Evolutionary conservation across 192 early-diverging fungal genomes (phyloP).

Genomic region (Linnemannia hyalina): DNA sequence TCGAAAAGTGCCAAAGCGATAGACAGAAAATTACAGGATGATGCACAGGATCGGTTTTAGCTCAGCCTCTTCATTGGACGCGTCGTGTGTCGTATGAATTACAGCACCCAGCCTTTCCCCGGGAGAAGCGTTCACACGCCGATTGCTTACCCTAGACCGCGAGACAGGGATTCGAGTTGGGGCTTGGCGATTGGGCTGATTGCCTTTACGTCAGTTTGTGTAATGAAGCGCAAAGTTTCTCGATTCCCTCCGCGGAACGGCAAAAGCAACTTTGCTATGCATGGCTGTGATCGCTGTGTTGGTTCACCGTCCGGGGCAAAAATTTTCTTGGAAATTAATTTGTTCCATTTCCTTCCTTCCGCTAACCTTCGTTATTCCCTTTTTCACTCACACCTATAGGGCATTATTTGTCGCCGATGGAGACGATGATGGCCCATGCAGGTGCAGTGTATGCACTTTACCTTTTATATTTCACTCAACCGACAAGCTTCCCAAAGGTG

Average conservation of each 20-base stretch:
- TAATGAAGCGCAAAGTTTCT: too few species aligned
- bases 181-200: too few species aligned
- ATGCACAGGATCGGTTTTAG: neutral
- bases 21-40: neutral
- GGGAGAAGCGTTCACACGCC: neutral
- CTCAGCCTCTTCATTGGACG: neutral
- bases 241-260: too few species aligned
- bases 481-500: constrained; percentile 3
- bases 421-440: neutral
- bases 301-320: too few species aligned
- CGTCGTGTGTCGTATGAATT: neutral
- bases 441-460: constrained; percentile 21
- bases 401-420: constrained; percentile 1
- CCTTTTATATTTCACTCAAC: constrained; percentile 35
- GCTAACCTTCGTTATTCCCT: neutral
- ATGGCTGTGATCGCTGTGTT: too few species aligned
- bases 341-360: neutral
- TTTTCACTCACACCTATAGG: neutral
- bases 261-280: too few species aligned
- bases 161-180: neutral
- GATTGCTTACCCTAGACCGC: neutral
- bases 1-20: neutral
- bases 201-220: too few species aligned
- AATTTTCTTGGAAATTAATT: neutral
- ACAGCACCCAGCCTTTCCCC: neutral